phyloP scores from a whole-genome alignment of 192 early-diverging fungal species.

The Entrophospora sp. region DNA sequence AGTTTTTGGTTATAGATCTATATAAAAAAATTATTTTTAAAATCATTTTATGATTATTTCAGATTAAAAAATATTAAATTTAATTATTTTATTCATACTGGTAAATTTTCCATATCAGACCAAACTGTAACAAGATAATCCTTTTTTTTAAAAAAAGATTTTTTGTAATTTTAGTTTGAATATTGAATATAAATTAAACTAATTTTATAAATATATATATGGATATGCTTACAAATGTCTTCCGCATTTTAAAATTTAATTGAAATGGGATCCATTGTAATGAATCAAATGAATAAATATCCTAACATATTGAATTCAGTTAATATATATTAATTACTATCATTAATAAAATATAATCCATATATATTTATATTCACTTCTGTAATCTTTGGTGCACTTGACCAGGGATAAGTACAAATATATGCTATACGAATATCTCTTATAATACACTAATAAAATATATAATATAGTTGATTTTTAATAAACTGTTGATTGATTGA shows the following conservation, averaged over 20 bases:
- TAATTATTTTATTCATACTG: neutral
- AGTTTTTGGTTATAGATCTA: constrained; percentile 10
- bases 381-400: neutral
- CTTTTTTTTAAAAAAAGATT: too few species aligned
- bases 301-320: too few species aligned
- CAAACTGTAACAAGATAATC: neutral
- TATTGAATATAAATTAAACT: neutral
- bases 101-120: neutral
- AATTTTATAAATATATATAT: neutral
- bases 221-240: neutral
- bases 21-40: neutral
- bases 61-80: neutral
- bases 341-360: too few species aligned
- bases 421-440: neutral
- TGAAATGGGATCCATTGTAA: constrained; percentile 4
- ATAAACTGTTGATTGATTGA: too few species aligned
- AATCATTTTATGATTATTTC: neutral
- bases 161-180: too few species aligned
- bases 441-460: neutral
- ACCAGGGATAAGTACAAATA: neutral
- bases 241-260: neutral
- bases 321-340: too few species aligned
- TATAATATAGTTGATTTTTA: neutral
- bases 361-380: neutral
- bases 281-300: constrained; percentile 1